Base-by-base conservation (phyloP, 805 yeast species). In the Wickerhamomyces bovis region DNA sequence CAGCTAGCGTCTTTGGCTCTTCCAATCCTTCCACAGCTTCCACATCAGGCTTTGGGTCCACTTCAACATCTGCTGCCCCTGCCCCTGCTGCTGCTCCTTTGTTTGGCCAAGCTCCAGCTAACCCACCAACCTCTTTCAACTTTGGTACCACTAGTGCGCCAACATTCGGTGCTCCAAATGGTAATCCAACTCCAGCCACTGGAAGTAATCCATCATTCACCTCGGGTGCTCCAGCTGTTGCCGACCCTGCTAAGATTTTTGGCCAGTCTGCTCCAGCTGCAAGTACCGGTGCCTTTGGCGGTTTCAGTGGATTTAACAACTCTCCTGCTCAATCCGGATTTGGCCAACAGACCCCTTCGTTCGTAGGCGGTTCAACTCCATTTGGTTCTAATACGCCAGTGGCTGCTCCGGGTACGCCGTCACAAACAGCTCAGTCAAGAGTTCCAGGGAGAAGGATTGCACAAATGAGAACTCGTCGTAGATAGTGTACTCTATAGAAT, bases 381-480 rank as follows among this genome's bases (percentile, higher is more conserved):
- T 21, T 38, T 38, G 43, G 43, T 28, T 16, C 43, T 16, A 40
- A n/a, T 19, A 22, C 42, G 26, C 47, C 53, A 38, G 48, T 45
- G 1, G 45, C 43, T 41, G 54, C 51, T 19, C 53, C 46, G 16
- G 54, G 55, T n/a, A 52, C 57, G 3, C 58, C 60, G 23, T 43
- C 49, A 5, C 51, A 51, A 18, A 46, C 46, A 3, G 44, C 50
- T 13, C 44, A 39, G 16, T 39, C 58, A 21, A 46, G 55, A 26
- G 50, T 50, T 8, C 50, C 53, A 15, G 58, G 61, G 4, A 56
- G 63, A 55, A 55, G 47, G 28, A 53, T 59, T 28, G 63, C 62
- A 25, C 59, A 54, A 36, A 50, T 58, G 54, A 56, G 63, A 44
- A 30, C 43, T 23, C 62, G 63, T 50, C 63, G 63, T 55, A 30